A percentile compares a stretch with the other conserved stretches of the same genome.
Evolutionary conservation across 2,329 filamentous ascomycete species (phyloP).

Genomic region (Erysiphe pulchra): DNA sequence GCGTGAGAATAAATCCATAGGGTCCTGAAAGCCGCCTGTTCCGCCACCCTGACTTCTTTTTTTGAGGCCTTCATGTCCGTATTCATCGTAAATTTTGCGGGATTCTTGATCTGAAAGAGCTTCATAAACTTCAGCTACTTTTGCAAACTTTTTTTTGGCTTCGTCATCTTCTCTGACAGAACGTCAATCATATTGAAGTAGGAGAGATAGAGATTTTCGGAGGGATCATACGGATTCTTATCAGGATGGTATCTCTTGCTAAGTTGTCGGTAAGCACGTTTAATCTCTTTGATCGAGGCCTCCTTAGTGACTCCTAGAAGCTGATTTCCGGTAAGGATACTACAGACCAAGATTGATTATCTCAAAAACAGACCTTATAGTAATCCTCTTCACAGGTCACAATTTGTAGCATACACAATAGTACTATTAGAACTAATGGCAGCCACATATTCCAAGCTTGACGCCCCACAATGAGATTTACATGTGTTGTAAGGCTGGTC

Average conservation of each 20-base stretch:
- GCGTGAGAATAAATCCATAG: conserved; percentile 85
- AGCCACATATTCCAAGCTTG: conserved; percentile 20
- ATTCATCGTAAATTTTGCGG: conserved; percentile 77
- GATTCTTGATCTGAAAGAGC: conserved; percentile 55
- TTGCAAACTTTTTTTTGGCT: conserved; percentile 76
- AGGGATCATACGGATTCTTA: conserved; percentile 61
- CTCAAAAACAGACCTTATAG: conserved; percentile 34
- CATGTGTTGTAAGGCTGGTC: no score
- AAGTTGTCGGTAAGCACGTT: conserved; percentile 71
- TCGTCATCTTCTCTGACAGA: conserved; percentile 40
- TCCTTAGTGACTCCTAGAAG: conserved; percentile 56
- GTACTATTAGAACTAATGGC: conserved; percentile 23
- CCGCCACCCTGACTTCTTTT: conserved; percentile 52
- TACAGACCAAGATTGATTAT: not conserved
- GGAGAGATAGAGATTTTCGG: not conserved
- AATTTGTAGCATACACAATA: conserved; percentile 27
- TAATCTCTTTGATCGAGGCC: conserved; percentile 70
- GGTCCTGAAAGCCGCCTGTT: conserved; percentile 43
- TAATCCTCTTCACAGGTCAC: conserved; percentile 42
- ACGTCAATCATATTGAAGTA: conserved; percentile 1
- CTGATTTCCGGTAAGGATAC: conserved; percentile 18
- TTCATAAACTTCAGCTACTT: conserved; percentile 88
- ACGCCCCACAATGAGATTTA: no score
- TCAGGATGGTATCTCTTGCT: conserved; percentile 95
- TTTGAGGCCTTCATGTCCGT: conserved; percentile 76